Base-by-base conservation (phyloP, 2,329 filamentous ascomycete species). In the Fusarium mangiferae region DNA sequence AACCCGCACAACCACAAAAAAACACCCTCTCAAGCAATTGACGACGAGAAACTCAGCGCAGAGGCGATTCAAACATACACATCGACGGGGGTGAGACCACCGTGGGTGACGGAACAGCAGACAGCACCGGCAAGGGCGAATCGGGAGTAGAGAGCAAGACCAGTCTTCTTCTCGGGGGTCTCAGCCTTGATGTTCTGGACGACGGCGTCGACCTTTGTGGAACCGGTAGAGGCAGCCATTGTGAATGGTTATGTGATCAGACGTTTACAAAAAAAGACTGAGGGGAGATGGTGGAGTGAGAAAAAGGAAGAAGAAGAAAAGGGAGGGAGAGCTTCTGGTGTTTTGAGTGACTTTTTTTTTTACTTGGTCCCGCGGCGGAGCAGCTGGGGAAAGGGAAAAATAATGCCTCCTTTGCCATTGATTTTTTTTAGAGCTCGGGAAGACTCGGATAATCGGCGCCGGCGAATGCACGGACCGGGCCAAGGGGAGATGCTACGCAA, bases 41-140 rank as follows among this genome's bases (percentile, higher is more conserved):
- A 56, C 55, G 41, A 41, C 46, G 30, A 49, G 49, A 48, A 14
- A 49, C 15, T 24, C 20, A 44, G 54, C 55, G 38, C 28, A 33
- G 35, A 35, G 49, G 48, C 15, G 24, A 35, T 49, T 46, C 57
- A 63, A 46, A 94, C 96, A 86, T 96, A 98, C 96, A 99, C 96
- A 93, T 99, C 96, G 85, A 99, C 95, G 83, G 96, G 96, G 79
- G 96, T 99, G 81, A 98, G 92, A 82, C 90, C 93, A 86, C 96
- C 96, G 91, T 99, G 96, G 83, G 96, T 99, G 87, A 98, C 88
- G 80, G 95, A 96, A 87, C 96, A 99, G 92, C 96, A 98, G 89
- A 98, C 88, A 80, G 96, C 96, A 87, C 96, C 96, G 81, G 96
- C 95, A 81, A 99, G 93, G 87, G 96, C 96, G 88, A 98, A 98